These are phyloP conservation scores for Caloboletus firmus DNA, from an alignment of 1,284 basidiomycete species.

Conservation along the genomic window DNA sequence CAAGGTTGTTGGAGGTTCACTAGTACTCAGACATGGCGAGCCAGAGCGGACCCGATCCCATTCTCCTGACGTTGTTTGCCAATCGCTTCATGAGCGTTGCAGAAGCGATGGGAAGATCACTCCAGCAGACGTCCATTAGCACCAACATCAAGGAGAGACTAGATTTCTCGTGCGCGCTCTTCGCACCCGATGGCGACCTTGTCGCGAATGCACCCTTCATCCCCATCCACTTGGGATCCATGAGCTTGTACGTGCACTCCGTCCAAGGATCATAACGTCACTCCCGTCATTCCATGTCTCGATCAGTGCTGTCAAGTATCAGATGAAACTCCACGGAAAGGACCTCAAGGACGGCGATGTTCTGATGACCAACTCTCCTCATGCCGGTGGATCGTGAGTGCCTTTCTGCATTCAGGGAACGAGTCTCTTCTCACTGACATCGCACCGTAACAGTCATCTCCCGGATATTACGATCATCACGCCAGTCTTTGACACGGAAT, in stretches of 20 bases:
- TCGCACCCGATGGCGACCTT: constrained; percentile 86
- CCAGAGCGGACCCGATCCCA: constrained; percentile 65
- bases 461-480: constrained; percentile 90
- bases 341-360: constrained; percentile 84
- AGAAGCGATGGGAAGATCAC: constrained; percentile 88
- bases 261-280: constrained; percentile 5
- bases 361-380: constrained; percentile 87
- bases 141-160: constrained; percentile 90
- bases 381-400: constrained; percentile 81
- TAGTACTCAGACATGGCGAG: constrained; percentile 17
- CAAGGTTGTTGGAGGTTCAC: background rate
- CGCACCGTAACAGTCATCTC: constrained; percentile 50
- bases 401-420: background rate
- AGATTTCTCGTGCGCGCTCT: constrained; percentile 89
- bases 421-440: background rate
- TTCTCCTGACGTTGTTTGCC: constrained; percentile 85
- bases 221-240: constrained; percentile 77
- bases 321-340: constrained; percentile 74
- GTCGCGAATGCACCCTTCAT: constrained; percentile 91
- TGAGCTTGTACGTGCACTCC: constrained; percentile 70
- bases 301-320: constrained; percentile 82
- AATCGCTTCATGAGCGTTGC: constrained; percentile 93
- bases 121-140: constrained; percentile 88
- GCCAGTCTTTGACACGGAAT: constrained; percentile 72
- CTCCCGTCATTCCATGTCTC: constrained; percentile 1